A percentile compares a stretch with the other conserved stretches of the same genome.
Evolutionary conservation across 2,329 filamentous ascomycete genomes (phyloP).

Genomic region (Cladosporium sp.): DNA sequence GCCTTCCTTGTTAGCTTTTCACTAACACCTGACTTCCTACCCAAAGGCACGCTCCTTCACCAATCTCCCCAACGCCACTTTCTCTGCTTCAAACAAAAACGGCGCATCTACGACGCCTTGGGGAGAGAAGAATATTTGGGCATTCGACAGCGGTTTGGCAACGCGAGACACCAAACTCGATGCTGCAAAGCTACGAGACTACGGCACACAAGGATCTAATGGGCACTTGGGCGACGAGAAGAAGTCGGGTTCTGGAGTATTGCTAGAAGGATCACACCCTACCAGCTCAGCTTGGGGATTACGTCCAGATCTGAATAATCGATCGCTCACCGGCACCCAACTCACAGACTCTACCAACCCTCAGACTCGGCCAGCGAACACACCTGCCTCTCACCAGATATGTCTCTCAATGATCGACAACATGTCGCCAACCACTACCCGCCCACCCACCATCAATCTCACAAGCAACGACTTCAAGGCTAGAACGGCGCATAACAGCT

Average conservation of each 20-base stretch:
- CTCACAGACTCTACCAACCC: neutral
- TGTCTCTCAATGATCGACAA: slow-evolving; percentile 16
- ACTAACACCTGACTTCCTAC: slow-evolving; percentile 2
- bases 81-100: slow-evolving; percentile 3
- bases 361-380: slow-evolving; percentile 15
- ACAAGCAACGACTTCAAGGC: slow-evolving; percentile 17
- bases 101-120: neutral
- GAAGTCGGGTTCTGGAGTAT: slow-evolving; percentile 7
- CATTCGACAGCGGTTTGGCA: slow-evolving; percentile 22
- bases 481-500: slow-evolving; percentile 10
- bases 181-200: slow-evolving; percentile 14
- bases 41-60: slow-evolving; percentile 25
- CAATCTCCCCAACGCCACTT: slow-evolving; percentile 4
- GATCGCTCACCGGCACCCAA: neutral
- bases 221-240: neutral
- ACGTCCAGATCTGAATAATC: neutral
- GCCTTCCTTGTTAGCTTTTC: neutral
- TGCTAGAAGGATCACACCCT: slow-evolving; percentile 7
- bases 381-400: slow-evolving; percentile 18
- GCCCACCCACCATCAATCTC: slow-evolving; percentile 22
- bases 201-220: neutral
- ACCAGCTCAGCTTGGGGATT: neutral
- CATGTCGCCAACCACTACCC: slow-evolving; percentile 20
- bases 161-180: slow-evolving; percentile 21
- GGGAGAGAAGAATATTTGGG: slow-evolving; percentile 19